These are phyloP conservation scores for Aspergillus pseudotamarii DNA, from an alignment of 2,329 filamentous ascomycete species.

Conservation along the genomic window DNA sequence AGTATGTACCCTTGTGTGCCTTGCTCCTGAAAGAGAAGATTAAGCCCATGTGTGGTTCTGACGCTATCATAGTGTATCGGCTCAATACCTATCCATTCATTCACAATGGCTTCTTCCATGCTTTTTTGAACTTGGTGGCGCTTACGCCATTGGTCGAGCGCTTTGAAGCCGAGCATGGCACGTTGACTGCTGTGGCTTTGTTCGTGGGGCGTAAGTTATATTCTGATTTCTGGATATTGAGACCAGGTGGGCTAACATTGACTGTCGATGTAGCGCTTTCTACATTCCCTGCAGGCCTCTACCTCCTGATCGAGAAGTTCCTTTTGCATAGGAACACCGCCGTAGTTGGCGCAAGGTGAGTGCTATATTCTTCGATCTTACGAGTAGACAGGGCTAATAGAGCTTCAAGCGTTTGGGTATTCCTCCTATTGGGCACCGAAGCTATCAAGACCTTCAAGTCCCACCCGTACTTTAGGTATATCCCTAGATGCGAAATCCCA, in stretches of 20 bases:
- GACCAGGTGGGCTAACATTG: conserved; percentile 22
- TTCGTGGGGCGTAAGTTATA: conserved; percentile 82
- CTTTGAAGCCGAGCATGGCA: conserved; percentile 92
- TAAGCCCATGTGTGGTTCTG: not conserved
- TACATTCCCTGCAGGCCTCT: conserved; percentile 79
- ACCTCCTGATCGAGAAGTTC: conserved; percentile 75
- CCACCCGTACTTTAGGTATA: conserved; percentile 73
- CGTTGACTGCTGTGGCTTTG: conserved; percentile 79
- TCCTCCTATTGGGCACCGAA: conserved; percentile 81
- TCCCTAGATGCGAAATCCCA: not conserved
- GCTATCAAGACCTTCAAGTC: conserved; percentile 80
- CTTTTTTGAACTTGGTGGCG: conserved; percentile 76
- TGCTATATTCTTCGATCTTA: not conserved
- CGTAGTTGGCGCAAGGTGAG: conserved; percentile 81
- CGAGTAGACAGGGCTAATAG: conserved; percentile 16
- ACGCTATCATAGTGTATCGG: conserved; percentile 71
- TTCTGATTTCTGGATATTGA: not conserved
- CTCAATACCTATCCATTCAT: conserved; percentile 91
- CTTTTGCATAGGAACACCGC: conserved; percentile 71
- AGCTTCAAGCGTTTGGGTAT: conserved; percentile 78
- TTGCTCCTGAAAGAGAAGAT: conserved; percentile 4
- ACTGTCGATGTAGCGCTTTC: conserved; percentile 62
- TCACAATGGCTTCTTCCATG: conserved; percentile 79
- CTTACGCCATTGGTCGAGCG: conserved; percentile 87
- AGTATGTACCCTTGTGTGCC: conserved; percentile 57